A percentile compares a stretch with the other conserved stretches of the same genome.
These are phyloP conservation scores for Vaccinium corymbosum DNA, from an alignment of 148 eudicot genomes.

Conservation along the genomic window DNA sequence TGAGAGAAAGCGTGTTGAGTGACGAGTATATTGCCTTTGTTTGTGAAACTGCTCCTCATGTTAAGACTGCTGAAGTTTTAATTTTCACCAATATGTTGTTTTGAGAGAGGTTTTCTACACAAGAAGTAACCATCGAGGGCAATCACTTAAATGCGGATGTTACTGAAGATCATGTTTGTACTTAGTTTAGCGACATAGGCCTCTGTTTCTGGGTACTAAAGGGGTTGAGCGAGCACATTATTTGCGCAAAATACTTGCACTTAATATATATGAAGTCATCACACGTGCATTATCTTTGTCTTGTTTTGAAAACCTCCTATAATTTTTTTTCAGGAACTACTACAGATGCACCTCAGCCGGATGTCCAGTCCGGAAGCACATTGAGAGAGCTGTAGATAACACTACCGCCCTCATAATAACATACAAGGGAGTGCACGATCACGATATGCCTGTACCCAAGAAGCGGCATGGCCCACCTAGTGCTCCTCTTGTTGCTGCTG, in stretches of 20 bases:
- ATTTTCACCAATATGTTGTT: not conserved
- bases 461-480: conserved; percentile 41
- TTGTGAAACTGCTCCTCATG: not conserved
- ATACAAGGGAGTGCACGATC: conserved; percentile 81
- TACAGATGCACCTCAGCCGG: conserved; percentile 82
- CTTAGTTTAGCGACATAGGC: not conserved
- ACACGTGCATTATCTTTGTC: not conserved
- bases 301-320: not conserved
- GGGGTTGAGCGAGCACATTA: not conserved
- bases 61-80: not conserved
- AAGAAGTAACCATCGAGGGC: not conserved
- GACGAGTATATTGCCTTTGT: not conserved
- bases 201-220: not conserved
- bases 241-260: not conserved
- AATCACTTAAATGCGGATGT: not conserved
- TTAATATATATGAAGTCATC: not conserved
- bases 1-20: not conserved
- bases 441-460: conserved; percentile 69
- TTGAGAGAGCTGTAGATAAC: conserved; percentile 62
- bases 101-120: conserved; percentile 2
- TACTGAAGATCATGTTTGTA: not conserved
- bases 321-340: conserved; percentile 59
- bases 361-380: conserved; percentile 89
- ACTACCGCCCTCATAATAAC: conserved; percentile 46
- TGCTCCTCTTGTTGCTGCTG: conserved; percentile 24